Evolutionary conservation across 1,139 yeast species (phyloP), one percentile per base, ranked within the genome.

Genomic region (Kodamaea anthophila): DNA sequence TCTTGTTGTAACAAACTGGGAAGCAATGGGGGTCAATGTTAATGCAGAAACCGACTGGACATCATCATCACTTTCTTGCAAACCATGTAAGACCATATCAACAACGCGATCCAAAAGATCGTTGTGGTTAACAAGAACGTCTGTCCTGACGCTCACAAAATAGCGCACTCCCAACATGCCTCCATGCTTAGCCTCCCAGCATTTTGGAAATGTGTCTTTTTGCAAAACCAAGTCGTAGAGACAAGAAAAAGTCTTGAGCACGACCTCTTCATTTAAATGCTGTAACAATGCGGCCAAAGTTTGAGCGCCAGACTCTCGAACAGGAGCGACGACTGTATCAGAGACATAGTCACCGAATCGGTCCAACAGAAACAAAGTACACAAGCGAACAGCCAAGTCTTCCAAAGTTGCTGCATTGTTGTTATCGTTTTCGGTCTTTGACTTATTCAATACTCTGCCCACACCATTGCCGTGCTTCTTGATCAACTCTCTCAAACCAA

Each of bases 101-200:
- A 88, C 79, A 2, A 91, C 85, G 34, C 74, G 73, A 40, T 82
- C 82, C 22, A 86, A 58, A 27, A 88, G 60, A 23, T 70, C 70
- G 1, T 75, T 69, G 32, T 73, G 67, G 9, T 66, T 56, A 18
- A 81, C 61, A 18, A 93, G 60, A 15, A 87, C 71, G 40, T 85
- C 94, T 1, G 88, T 79, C 46, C 95, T 70, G 4, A 91, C 88
- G 40, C 95, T 82, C 4, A 88, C 98, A 44, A 91, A 79, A 55
- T 93, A 93, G 36, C 96, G 66, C 32, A 93, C 65, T 0, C 98
- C 98, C 15, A 93, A 70, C 80, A 93, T 79, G 28, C 98, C 99
- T 40, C 98, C 98, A 62, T 93, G 98, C 37, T 93, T 85, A 1
- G 96, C 97, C 53, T 93, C 97, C 98, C 98, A 93, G 33, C 82